These are phyloP conservation scores for Aspergillus spinulosporus DNA, from an alignment of 2,329 filamentous ascomycete genomes.

Conservation along the genomic window DNA sequence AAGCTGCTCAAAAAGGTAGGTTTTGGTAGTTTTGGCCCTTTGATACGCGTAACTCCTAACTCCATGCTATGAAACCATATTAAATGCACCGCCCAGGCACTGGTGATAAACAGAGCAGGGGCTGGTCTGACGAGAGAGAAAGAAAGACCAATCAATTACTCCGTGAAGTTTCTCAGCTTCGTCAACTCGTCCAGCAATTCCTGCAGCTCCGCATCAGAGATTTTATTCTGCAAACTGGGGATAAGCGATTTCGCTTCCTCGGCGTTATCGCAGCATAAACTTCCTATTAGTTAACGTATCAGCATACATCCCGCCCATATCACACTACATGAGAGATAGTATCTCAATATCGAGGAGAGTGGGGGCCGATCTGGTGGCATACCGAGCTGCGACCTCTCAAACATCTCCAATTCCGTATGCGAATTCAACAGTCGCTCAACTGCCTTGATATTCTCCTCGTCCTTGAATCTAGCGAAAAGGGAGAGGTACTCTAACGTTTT, in stretches of 20 bases:
- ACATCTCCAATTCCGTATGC: conserved; percentile 76
- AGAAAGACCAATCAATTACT: conserved; percentile 26
- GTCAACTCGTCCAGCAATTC: conserved; percentile 87
- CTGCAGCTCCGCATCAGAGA: conserved; percentile 83
- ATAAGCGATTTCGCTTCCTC: conserved; percentile 97
- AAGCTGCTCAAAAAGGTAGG: too few species aligned
- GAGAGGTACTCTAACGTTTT: conserved; percentile 93
- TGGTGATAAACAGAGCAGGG: neutral
- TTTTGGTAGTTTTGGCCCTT: neutral
- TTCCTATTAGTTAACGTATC: conserved; percentile 57
- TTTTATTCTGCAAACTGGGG: conserved; percentile 84
- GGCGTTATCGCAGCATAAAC: conserved; percentile 84
- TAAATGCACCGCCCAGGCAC: neutral
- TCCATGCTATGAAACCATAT: conserved; percentile 18
- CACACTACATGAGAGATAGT: too few species aligned
- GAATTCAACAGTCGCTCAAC: conserved; percentile 82
- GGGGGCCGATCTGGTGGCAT: conserved; percentile 33
- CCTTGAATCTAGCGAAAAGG: conserved; percentile 92
- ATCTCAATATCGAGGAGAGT: neutral
- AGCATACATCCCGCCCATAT: neutral
- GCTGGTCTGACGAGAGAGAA: neutral
- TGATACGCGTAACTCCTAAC: conserved; percentile 14
- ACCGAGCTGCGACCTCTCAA: conserved; percentile 92
- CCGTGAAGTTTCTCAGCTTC: conserved; percentile 63
- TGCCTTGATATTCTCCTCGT: conserved; percentile 91